Percentiles rank a stretch among this genome's conserved stretches.
phyloP scores from a whole-genome alignment of 805 yeast species.

The Pichia rugopelliculosa region DNA sequence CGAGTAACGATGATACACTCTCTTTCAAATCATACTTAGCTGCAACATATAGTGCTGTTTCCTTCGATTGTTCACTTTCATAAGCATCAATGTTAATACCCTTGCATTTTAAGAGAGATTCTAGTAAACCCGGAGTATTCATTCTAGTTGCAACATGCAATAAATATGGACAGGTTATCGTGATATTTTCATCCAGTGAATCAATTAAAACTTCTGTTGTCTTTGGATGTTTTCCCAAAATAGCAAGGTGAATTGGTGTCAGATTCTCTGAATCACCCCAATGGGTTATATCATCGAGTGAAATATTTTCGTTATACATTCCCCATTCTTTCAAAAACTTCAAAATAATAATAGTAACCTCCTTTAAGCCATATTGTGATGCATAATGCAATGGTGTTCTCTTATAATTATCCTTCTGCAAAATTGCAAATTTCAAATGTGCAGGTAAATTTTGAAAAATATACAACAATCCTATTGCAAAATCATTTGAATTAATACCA shows the following conservation, averaged over 20 bases:
- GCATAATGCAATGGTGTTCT: slow-evolving; percentile 89
- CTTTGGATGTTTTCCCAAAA: slow-evolving; percentile 73
- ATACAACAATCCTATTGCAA: slow-evolving; percentile 51
- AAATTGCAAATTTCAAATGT: slow-evolving; percentile 45
- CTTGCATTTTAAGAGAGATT: slow-evolving; percentile 43
- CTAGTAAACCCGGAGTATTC: slow-evolving; percentile 50
- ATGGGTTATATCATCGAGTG: slow-evolving; percentile 47
- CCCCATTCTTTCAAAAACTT: slow-evolving; percentile 52
- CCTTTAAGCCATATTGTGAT: slow-evolving; percentile 74
- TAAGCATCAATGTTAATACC: slow-evolving; percentile 56
- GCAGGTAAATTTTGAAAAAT: slow-evolving; percentile 51
- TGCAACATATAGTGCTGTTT: slow-evolving; percentile 80
- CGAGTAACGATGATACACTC: slow-evolving; percentile 48
- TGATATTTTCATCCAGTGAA: slow-evolving; percentile 31
- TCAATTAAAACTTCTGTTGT: slow-evolving; percentile 57
- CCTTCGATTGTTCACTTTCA: slow-evolving; percentile 52
- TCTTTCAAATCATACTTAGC: slow-evolving; percentile 51
- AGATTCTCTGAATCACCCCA: slow-evolving; percentile 79
- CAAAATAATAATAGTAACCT: slow-evolving; percentile 51
- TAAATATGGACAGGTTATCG: slow-evolving; percentile 46
- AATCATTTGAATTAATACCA: slow-evolving; percentile 52
- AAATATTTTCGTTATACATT: slow-evolving; percentile 38
- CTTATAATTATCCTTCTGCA: slow-evolving; percentile 65
- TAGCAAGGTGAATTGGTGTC: slow-evolving; percentile 79
- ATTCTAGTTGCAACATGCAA: slow-evolving; percentile 63